Percentiles rank a stretch among this genome's conserved stretches.
These are phyloP conservation scores for Teratosphaeria epicoccoides DNA, from an alignment of 2,329 filamentous ascomycete species.

Conservation along the genomic window DNA sequence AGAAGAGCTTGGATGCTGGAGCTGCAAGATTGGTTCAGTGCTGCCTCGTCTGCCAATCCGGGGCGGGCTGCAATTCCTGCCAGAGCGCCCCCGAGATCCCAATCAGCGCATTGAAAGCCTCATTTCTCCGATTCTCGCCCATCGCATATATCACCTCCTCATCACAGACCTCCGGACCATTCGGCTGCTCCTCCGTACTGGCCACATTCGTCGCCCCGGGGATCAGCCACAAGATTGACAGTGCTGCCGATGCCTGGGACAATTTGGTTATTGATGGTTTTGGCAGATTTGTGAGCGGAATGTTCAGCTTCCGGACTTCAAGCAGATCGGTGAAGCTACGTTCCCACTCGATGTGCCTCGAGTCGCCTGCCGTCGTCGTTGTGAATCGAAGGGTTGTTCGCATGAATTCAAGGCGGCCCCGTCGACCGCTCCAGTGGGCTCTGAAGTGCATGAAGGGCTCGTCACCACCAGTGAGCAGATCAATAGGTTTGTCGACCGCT, in stretches of 20 bases:
- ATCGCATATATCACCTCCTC: constrained; percentile 5
- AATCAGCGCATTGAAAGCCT: constrained; percentile 6
- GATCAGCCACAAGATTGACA: constrained; percentile 3
- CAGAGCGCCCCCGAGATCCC: constrained; percentile 3
- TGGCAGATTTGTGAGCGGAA: not conserved
- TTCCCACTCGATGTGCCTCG: constrained; percentile 1
- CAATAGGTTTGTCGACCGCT: not conserved
- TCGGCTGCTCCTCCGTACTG: constrained; percentile 2
- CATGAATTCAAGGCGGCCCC: constrained; percentile 3
- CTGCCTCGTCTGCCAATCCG: constrained; percentile 5
- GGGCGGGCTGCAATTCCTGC: constrained; percentile 3
- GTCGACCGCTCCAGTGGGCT: constrained; percentile 4
- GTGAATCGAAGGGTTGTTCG: constrained; percentile 2
- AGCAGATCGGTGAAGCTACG: constrained; percentile 1
- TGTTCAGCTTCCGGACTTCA: constrained; percentile 3
- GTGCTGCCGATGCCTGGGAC: not conserved
- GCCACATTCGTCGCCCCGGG: not conserved
- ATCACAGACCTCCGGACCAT: not conserved
- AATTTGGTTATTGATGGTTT: not conserved
- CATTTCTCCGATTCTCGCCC: constrained; percentile 1
- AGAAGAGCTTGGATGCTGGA: too few relatives aligned
- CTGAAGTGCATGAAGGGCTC: not conserved
- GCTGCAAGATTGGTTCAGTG: too few relatives aligned
- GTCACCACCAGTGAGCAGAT: not conserved
- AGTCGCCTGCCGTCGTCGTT: not conserved